Evolutionary conservation across 257 asterid genomes (phyloP).

Genomic region (Cordia subcordata): DNA sequence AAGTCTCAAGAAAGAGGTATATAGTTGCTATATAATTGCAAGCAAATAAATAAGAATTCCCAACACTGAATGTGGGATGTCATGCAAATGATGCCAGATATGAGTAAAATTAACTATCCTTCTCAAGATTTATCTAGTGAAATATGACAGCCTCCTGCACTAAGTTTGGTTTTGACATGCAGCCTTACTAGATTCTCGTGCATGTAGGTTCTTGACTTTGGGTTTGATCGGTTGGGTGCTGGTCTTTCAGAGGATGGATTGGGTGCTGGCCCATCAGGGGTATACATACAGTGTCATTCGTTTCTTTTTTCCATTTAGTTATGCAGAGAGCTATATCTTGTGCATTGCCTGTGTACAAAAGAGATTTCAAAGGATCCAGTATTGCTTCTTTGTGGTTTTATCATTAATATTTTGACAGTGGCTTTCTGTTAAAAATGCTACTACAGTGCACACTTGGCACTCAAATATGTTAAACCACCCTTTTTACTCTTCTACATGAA

Average conservation of each 20-base stretch:
- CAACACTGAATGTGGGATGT: too few species aligned
- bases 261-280: slow-evolving; percentile 69
- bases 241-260: too few species aligned
- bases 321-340: not conserved
- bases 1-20: too few species aligned
- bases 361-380: not conserved
- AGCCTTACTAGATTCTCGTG: slow-evolving; percentile 29
- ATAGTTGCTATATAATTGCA: too few species aligned
- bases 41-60: too few species aligned
- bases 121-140: too few species aligned
- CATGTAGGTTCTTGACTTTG: slow-evolving; percentile 88
- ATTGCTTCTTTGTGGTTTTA: not conserved
- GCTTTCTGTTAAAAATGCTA: too few species aligned
- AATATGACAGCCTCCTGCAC: not conserved
- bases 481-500: too few species aligned
- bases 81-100: too few species aligned
- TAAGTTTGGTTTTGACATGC: not conserved
- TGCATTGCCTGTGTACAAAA: not conserved
- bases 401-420: not conserved
- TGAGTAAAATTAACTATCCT: too few species aligned
- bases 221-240: slow-evolving; percentile 96
- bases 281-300: slow-evolving; percentile 23
- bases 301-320: not conserved
- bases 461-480: too few species aligned
- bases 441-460: too few species aligned